These are phyloP conservation scores for Boletus sp. DNA, from an alignment of 768 basidiomycete genomes.

Conservation along the genomic window DNA sequence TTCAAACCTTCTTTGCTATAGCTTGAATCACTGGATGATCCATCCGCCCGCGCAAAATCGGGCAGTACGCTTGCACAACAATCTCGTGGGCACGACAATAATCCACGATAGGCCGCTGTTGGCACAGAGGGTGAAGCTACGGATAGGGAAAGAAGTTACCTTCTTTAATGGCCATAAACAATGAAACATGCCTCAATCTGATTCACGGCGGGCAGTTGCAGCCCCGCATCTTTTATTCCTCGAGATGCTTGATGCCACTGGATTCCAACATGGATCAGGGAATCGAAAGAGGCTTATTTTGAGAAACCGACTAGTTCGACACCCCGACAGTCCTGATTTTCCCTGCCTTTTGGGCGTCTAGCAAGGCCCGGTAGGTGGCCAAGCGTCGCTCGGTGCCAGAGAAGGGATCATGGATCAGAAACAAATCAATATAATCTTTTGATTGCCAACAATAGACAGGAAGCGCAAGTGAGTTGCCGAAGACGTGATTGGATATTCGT, in stretches of 20 bases:
- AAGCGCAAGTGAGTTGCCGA: conserved; percentile 4
- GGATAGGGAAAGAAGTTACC: conserved; percentile 5
- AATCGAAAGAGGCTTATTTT: background rate
- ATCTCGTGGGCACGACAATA: conserved; percentile 66
- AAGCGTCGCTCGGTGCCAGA: conserved; percentile 64
- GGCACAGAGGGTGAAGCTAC: conserved; percentile 80
- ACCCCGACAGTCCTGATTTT: conserved; percentile 76
- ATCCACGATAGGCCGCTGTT: conserved; percentile 74
- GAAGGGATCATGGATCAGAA: conserved; percentile 73
- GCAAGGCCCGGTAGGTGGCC: conserved; percentile 68
- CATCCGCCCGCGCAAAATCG: conserved; percentile 61
- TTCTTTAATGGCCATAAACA: background rate
- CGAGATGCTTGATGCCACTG: conserved; percentile 68
- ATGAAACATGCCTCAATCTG: conserved; percentile 65
- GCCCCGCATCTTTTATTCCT: conserved; percentile 67
- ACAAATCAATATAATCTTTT: conserved; percentile 67
- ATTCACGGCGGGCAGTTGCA: conserved; percentile 69
- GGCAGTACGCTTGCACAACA: conserved; percentile 72
- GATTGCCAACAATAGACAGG: background rate
- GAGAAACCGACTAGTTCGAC: conserved; percentile 68
- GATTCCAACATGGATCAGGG: background rate
- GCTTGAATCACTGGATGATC: conserved; percentile 52
- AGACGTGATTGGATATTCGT: background rate
- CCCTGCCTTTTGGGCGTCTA: conserved; percentile 59
- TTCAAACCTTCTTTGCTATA: conserved; percentile 58